These are phyloP conservation scores for Fragaria vesca DNA, from an alignment of 306 rosid species.

Conservation along the genomic window DNA sequence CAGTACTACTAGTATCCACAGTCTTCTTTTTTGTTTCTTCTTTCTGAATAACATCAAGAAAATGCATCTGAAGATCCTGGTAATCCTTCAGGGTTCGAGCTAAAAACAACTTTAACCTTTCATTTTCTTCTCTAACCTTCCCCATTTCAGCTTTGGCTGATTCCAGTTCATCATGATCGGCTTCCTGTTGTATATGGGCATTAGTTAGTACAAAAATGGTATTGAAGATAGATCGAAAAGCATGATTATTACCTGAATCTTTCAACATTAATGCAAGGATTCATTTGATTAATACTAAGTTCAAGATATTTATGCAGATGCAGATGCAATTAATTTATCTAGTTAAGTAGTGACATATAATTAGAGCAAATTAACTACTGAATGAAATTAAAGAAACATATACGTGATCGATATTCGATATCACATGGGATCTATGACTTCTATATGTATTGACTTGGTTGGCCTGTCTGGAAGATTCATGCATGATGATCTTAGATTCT, in stretches of 20 bases:
- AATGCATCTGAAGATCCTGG: constrained; percentile 37
- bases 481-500: not conserved
- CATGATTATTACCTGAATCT: not conserved
- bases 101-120: constrained; percentile 39
- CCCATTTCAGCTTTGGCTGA: constrained; percentile 47
- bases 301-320: not conserved
- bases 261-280: not conserved
- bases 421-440: not conserved
- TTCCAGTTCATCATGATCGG: constrained; percentile 23
- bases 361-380: not conserved
- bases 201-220: not conserved
- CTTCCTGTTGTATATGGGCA: constrained; percentile 27
- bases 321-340: not conserved
- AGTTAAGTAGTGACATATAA: not conserved
- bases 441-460: not conserved
- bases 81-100: constrained; percentile 33
- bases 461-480: constrained; percentile 6
- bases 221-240: not conserved
- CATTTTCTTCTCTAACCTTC: constrained; percentile 52
- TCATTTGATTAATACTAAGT: not conserved
- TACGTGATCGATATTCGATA: not conserved
- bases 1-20: not conserved
- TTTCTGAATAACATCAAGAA: constrained; percentile 31
- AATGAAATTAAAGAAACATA: not conserved
- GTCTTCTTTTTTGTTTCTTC: constrained; percentile 20